Conservation (phyloP, 495 filamentous ascomycete species). For the Darksidea phi region DNA sequence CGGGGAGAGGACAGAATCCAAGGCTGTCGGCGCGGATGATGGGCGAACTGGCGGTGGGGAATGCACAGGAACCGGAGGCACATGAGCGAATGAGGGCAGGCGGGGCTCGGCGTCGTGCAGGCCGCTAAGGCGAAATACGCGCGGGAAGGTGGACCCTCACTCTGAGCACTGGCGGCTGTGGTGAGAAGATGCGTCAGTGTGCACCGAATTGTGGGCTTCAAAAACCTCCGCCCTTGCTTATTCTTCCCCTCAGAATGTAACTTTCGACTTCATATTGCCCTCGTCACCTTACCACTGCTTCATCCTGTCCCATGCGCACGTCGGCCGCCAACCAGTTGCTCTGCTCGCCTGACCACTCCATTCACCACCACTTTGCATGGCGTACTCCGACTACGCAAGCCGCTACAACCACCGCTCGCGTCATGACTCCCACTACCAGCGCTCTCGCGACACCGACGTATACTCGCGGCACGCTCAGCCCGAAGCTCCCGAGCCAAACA, state of each 20-base stretch:
- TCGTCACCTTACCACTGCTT: background rate
- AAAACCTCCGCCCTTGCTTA: background rate
- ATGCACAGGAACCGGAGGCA: slow-evolving; percentile 9
- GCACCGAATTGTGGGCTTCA: background rate
- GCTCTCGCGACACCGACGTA: slow-evolving; percentile 16
- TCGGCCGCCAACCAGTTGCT: background rate
- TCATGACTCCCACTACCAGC: slow-evolving; percentile 19
- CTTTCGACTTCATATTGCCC: background rate
- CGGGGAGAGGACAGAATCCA: background rate
- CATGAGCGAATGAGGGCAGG: background rate
- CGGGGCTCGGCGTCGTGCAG: background rate
- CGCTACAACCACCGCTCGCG: slow-evolving; percentile 13
- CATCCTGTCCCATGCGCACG: slow-evolving; percentile 1
- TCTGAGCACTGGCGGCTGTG: background rate
- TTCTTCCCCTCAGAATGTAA: background rate
- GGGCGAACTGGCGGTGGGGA: slow-evolving; percentile 22
- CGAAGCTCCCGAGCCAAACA: slow-evolving; percentile 2
- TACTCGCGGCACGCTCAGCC: slow-evolving; percentile 19
- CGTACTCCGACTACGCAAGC: slow-evolving; percentile 27
- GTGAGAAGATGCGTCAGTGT: background rate
- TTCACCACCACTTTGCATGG: slow-evolving; percentile 20
- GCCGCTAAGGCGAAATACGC: background rate
- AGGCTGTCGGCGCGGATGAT: background rate
- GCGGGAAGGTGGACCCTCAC: background rate
- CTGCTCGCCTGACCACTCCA: slow-evolving; percentile 16